A percentile compares a stretch with the other conserved stretches of the same genome.
phyloP scores from a whole-genome alignment of 1,284 basidiomycete genomes.

The Phellinidium pouzarii region DNA sequence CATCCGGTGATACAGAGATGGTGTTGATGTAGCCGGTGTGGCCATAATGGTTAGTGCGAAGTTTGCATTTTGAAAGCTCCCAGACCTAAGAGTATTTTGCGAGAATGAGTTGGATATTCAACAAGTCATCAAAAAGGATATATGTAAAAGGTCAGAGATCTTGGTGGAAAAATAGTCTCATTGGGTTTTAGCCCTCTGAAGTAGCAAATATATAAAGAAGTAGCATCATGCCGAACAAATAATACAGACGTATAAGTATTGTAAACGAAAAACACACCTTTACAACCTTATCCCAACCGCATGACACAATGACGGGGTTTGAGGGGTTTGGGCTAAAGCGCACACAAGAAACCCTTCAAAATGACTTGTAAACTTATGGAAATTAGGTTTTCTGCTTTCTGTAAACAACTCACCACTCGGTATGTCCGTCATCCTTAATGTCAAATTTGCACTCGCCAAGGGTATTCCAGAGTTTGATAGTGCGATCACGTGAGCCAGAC shows the following conservation, averaged over 20 bases:
- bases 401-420: slow-evolving; percentile 75
- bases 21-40: slow-evolving; percentile 99
- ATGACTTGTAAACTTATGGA: too few relatives aligned
- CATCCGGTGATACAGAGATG: slow-evolving; percentile 97
- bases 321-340: slow-evolving; percentile 98
- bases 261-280: slow-evolving; percentile 64
- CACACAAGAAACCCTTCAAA: slow-evolving; percentile 96
- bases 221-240: slow-evolving; percentile 39
- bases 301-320: slow-evolving; percentile 98
- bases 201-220: slow-evolving; percentile 69
- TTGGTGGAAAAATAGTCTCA: slow-evolving; percentile 74
- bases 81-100: slow-evolving; percentile 68
- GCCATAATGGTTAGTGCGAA: slow-evolving; percentile 99
- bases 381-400: too few relatives aligned
- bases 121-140: not conserved
- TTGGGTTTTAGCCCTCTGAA: slow-evolving; percentile 65
- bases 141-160: slow-evolving; percentile 50
- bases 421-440: slow-evolving; percentile 98
- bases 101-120: slow-evolving; percentile 10
- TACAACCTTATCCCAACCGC: slow-evolving; percentile 99
- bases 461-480: slow-evolving; percentile 99
- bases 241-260: slow-evolving; percentile 11
- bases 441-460: slow-evolving; percentile 99
- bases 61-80: slow-evolving; percentile 99
- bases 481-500: slow-evolving; percentile 93